Evolutionary conservation across 352 stramenopile genomes (phyloP).

Genomic region (Globisporangium carolinianum): DNA sequence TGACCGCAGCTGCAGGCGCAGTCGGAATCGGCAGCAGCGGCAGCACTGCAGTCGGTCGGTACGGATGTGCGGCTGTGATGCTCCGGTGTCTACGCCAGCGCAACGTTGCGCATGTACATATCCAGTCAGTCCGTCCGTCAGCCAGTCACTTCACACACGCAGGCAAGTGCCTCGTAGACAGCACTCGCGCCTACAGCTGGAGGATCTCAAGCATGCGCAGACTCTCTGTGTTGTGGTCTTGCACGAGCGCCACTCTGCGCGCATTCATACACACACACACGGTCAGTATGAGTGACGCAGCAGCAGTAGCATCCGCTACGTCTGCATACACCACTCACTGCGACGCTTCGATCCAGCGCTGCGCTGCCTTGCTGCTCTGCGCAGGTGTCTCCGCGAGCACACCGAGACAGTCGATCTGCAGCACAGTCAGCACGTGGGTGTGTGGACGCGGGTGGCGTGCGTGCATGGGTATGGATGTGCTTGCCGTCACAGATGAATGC

Average conservation of each 20-base stretch:
- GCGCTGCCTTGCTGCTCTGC: conserved; percentile 6
- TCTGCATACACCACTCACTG: conserved; percentile 17
- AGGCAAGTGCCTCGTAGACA: neutral
- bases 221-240: conserved; percentile 53
- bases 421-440: neutral
- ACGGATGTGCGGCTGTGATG: neutral
- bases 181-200: conserved; percentile 28
- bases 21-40: conserved; percentile 5
- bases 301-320: neutral
- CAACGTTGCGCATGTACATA: neutral
- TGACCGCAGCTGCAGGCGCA: neutral
- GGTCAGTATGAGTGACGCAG: neutral
- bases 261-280: neutral
- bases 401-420: conserved; percentile 35
- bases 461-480: too few relatives aligned
- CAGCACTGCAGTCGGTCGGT: neutral
- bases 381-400: conserved; percentile 19
- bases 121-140: neutral
- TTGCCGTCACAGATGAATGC: neutral
- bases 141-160: too few relatives aligned
- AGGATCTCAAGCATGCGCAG: conserved; percentile 57
- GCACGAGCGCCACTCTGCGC: conserved; percentile 27
- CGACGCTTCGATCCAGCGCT: conserved; percentile 27
- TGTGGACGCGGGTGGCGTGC: too few relatives aligned
- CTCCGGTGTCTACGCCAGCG: too few relatives aligned